These are phyloP conservation scores for Aspergillus cejpii DNA, from an alignment of 2,329 filamentous ascomycete genomes.

Conservation along the genomic window DNA sequence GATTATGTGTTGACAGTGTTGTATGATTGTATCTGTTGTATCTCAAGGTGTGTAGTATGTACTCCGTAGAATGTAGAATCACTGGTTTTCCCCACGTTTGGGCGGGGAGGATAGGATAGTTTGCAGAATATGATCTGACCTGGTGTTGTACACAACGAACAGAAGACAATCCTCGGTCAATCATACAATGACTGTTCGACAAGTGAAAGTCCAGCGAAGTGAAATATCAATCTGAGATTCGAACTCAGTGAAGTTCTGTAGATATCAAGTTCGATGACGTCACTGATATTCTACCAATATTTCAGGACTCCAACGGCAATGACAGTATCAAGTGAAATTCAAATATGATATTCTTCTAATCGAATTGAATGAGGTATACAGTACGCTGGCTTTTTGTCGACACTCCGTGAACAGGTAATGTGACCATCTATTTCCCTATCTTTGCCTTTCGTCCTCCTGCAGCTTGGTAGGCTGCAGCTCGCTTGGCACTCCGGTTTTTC, in stretches of 20 bases:
- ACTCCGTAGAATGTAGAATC: not conserved
- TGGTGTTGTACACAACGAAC: no score
- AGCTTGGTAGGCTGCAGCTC: slow-evolving; percentile 40
- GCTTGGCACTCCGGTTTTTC: slow-evolving; percentile 38
- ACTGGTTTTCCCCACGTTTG: not conserved
- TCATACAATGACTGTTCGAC: no score
- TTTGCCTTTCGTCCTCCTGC: slow-evolving; percentile 28
- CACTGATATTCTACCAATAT: not conserved
- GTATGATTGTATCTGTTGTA: not conserved
- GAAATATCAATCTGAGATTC: no score
- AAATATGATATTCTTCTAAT: not conserved
- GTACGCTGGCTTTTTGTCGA: not conserved
- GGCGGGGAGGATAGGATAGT: not conserved
- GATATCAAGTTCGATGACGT: no score
- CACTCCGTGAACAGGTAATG: not conserved
- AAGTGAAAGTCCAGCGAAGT: no score
- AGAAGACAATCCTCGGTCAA: no score
- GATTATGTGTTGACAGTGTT: no score
- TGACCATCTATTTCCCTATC: slow-evolving; percentile 7
- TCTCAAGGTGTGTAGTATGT: no score
- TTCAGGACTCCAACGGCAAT: no score
- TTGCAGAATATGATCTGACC: no score
- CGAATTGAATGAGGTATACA: no score
- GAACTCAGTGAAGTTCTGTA: no score
- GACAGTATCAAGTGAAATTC: not conserved